phyloP scores from a whole-genome alignment of 768 basidiomycete species.

The Myochromella boudieri region DNA sequence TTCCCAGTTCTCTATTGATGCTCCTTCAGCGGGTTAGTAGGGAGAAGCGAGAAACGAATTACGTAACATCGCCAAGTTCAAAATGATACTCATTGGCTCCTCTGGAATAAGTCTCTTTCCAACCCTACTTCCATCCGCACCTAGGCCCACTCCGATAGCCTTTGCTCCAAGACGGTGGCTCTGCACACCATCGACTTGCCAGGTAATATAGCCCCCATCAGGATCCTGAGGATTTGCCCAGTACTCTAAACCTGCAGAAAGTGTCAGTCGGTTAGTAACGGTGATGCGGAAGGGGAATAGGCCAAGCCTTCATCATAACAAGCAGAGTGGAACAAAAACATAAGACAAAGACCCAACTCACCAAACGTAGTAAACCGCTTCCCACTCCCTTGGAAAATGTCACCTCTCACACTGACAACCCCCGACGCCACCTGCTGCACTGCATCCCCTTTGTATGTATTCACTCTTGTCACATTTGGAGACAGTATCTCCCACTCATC shows the following conservation, averaged over 20 bases:
- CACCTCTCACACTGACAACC: slow-evolving; percentile 43
- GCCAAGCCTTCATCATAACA: neutral
- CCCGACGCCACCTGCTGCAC: slow-evolving; percentile 60
- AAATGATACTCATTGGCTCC: slow-evolving; percentile 59
- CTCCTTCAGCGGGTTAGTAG: neutral
- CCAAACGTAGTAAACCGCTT: slow-evolving; percentile 9
- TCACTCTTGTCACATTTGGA: slow-evolving; percentile 30
- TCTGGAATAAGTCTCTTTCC: slow-evolving; percentile 57
- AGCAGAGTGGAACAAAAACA: neutral
- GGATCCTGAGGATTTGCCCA: slow-evolving; percentile 59
- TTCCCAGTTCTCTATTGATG: slow-evolving; percentile 61
- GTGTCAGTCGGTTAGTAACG: neutral
- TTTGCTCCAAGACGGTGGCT: slow-evolving; percentile 51
- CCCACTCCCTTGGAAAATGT: slow-evolving; percentile 17
- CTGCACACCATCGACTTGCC: slow-evolving; percentile 61
- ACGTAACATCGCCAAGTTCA: slow-evolving; percentile 67
- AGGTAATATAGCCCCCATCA: slow-evolving; percentile 65
- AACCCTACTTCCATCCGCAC: slow-evolving; percentile 42
- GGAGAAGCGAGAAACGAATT: slow-evolving; percentile 22
- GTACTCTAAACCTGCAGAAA: slow-evolving; percentile 66
- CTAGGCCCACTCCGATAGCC: slow-evolving; percentile 45
- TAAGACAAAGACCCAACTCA: neutral
- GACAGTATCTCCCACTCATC: slow-evolving; percentile 34
- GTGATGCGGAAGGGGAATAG: neutral
- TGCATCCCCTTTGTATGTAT: slow-evolving; percentile 50